These are phyloP conservation scores for Allium sativum DNA, from an alignment of 106 monocot genomes.

Conservation along the genomic window DNA sequence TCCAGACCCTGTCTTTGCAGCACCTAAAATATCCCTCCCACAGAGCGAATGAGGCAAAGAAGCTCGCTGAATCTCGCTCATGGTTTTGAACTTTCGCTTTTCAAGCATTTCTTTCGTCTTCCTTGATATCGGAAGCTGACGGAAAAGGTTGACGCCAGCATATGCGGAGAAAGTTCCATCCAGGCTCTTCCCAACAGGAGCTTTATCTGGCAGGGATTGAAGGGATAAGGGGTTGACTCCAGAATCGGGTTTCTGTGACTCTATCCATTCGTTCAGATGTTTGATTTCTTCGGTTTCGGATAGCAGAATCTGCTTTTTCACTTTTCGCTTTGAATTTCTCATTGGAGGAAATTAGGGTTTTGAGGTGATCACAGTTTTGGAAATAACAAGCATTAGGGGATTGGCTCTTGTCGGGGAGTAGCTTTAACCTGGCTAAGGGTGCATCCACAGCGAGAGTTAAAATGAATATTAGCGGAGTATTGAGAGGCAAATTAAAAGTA, in stretches of 20 bases:
- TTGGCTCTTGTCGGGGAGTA: too few relatives aligned
- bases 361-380: background rate
- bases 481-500: too few relatives aligned
- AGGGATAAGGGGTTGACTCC: constrained; percentile 68
- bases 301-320: constrained; percentile 35
- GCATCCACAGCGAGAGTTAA: too few relatives aligned
- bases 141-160: constrained; percentile 50
- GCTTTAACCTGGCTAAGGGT: too few relatives aligned
- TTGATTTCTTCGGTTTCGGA: constrained; percentile 63
- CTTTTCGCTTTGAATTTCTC: constrained; percentile 13
- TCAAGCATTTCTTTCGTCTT: constrained; percentile 69
- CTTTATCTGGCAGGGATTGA: constrained; percentile 21
- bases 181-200: constrained; percentile 20
- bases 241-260: constrained; percentile 43
- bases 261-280: constrained; percentile 71
- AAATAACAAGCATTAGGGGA: too few relatives aligned
- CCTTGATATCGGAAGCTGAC: constrained; percentile 74
- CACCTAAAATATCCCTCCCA: constrained; percentile 64
- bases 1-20: constrained; percentile 69
- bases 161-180: constrained; percentile 41
- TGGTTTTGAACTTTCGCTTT: constrained; percentile 56
- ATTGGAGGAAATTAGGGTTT: background rate
- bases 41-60: constrained; percentile 73
- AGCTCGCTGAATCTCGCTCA: constrained; percentile 93
- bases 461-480: too few relatives aligned